Evolutionary conservation across 805 yeast species (phyloP).

Genomic region (Zygosaccharomyces pseudorouxii): DNA sequence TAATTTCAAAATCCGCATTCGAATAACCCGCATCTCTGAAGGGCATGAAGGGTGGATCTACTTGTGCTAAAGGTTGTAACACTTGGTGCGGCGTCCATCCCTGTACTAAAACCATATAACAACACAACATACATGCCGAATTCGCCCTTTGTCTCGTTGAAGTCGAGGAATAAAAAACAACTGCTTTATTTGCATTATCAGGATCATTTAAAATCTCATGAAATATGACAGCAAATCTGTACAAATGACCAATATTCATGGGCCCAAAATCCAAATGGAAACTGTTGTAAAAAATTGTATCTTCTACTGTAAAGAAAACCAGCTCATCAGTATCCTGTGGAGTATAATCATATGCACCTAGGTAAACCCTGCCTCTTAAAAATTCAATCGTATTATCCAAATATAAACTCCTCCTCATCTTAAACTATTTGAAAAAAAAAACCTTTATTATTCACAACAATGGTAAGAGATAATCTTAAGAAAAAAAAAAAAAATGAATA

Average conservation of each 20-base stretch:
- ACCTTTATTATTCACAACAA: neutral
- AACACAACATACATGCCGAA: conserved; percentile 89
- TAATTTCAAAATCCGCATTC: conserved; percentile 86
- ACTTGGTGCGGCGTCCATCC: conserved; percentile 99
- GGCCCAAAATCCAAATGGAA: conserved; percentile 98
- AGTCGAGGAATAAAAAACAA: conserved; percentile 82
- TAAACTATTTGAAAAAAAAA: neutral
- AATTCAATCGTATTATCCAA: conserved; percentile 37
- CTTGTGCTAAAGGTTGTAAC: conserved; percentile 86
- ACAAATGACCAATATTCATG: conserved; percentile 84
- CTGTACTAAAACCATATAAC: conserved; percentile 92
- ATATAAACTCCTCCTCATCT: conserved; percentile 32
- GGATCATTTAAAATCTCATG: conserved; percentile 89
- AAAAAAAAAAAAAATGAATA: neutral
- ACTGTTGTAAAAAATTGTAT: conserved; percentile 86
- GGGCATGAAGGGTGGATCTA: conserved; percentile 88
- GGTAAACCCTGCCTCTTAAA: conserved; percentile 61
- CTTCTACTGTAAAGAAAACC: conserved; percentile 89
- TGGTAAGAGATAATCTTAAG: neutral
- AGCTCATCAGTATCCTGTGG: conserved; percentile 73
- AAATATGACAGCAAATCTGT: conserved; percentile 89
- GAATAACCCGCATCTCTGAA: conserved; percentile 98
- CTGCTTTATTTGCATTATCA: conserved; percentile 77
- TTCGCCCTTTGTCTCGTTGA: conserved; percentile 81
- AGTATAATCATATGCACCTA: conserved; percentile 78